Evolutionary conservation across 345 rosid genomes (phyloP).

Genomic region (Eucalyptus erythrocorys): DNA sequence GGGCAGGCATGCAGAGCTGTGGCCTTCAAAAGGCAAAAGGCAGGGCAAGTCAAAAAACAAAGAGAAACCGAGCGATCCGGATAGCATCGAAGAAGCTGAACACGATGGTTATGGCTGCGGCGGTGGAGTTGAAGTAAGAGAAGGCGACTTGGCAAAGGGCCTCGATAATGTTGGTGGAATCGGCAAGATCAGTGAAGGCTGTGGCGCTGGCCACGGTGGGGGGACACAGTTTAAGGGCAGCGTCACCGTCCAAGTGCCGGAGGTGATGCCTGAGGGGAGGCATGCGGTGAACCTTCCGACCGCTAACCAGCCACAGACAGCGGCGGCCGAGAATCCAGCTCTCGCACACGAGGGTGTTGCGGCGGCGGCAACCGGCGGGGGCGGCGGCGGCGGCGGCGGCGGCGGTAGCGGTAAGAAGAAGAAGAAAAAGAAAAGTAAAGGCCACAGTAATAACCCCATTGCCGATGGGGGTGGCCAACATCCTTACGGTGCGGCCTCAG

Average conservation of each 20-base stretch:
- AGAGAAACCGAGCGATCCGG: conserved; percentile 21
- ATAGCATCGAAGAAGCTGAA: conserved; percentile 17
- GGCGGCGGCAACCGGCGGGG: not conserved
- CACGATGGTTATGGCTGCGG: not conserved
- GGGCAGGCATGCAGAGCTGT: conserved; percentile 56
- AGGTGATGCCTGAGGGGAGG: conserved; percentile 9
- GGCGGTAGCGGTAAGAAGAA: conserved; percentile 55
- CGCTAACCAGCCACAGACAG: conserved; percentile 12
- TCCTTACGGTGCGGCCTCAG: conserved; percentile 1
- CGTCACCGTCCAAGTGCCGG: conserved; percentile 4
- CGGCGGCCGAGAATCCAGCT: conserved; percentile 3
- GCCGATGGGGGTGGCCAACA: conserved; percentile 4
- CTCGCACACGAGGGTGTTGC: conserved; percentile 4
- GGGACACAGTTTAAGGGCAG: not conserved
- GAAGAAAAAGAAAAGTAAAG: conserved; percentile 52
- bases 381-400: not conserved
- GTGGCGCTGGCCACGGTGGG: not conserved
- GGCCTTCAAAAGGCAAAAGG: conserved; percentile 30
- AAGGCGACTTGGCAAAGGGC: not conserved
- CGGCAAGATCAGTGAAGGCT: not conserved
- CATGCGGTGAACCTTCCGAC: not conserved
- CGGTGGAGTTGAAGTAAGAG: not conserved
- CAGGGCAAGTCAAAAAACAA: conserved; percentile 24
- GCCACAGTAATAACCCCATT: conserved; percentile 4
- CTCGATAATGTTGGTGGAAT: not conserved